phyloP scores from a whole-genome alignment of 805 yeast genomes.

The Saturnispora dispora region DNA sequence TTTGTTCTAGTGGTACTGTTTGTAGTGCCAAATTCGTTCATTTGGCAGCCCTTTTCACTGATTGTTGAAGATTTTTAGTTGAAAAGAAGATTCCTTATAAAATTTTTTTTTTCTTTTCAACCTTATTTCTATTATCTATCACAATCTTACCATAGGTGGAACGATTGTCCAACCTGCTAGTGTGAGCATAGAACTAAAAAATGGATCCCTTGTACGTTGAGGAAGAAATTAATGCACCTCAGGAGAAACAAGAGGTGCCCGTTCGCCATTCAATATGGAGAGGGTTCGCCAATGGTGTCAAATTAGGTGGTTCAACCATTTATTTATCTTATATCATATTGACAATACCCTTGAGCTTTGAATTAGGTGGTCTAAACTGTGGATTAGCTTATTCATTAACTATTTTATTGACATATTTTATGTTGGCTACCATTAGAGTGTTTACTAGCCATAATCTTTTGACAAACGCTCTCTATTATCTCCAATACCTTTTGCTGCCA shows the following conservation, averaged over 20 bases:
- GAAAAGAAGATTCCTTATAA: not conserved
- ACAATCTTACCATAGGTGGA: not conserved
- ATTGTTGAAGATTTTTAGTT: not conserved
- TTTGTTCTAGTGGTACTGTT: not conserved
- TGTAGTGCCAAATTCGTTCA: slow-evolving; percentile 1
- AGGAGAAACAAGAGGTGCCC: not conserved
- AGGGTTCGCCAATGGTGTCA: not conserved
- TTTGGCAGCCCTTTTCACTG: not conserved
- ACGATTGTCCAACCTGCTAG: not conserved
- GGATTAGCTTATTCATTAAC: slow-evolving; percentile 80
- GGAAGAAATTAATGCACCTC: not conserved
- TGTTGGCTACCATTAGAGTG: slow-evolving; percentile 60
- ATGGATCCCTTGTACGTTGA: not conserved
- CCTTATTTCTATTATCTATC: not conserved
- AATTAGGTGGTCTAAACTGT: slow-evolving; percentile 79
- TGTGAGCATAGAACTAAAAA: not conserved
- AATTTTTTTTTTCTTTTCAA: not conserved
- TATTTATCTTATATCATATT: slow-evolving; percentile 63
- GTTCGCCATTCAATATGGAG: not conserved
- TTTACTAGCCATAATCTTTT: not conserved
- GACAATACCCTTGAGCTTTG: slow-evolving; percentile 88
- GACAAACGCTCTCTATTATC: slow-evolving; percentile 48
- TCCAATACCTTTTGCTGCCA: slow-evolving; percentile 34
- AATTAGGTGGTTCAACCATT: slow-evolving; percentile 32
- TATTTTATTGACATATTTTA: slow-evolving; percentile 58